phyloP scores from a whole-genome alignment of 2,329 filamentous ascomycete species.

The Aspergillus oerlinghausenensis region DNA sequence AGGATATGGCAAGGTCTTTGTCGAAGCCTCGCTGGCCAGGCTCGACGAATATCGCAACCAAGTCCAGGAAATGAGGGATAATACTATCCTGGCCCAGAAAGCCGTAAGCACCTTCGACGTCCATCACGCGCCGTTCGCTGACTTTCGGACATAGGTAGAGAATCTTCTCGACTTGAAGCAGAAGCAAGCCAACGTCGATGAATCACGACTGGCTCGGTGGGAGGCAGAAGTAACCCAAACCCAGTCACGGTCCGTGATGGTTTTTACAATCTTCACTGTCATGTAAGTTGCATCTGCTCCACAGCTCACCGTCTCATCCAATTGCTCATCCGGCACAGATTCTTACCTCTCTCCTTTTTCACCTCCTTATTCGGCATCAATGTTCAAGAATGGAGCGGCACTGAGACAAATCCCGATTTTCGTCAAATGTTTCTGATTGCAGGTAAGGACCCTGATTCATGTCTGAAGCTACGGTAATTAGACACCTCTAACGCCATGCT shows the following conservation, averaged over 20 bases:
- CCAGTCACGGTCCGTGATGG: conserved; percentile 59
- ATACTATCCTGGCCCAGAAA: conserved; percentile 55
- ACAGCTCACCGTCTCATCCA: not conserved
- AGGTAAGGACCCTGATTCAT: conserved; percentile 11
- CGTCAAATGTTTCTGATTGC: conserved; percentile 24
- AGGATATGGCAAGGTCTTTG: conserved; percentile 47
- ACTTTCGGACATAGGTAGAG: conserved; percentile 46
- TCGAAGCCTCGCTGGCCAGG: conserved; percentile 50
- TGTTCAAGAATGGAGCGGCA: conserved; percentile 55
- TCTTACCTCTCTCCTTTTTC: conserved; percentile 61
- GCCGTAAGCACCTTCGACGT: conserved; percentile 40
- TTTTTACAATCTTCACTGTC: conserved; percentile 57
- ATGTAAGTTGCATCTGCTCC: conserved; percentile 36
- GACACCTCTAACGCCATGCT: not conserved
- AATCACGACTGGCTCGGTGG: conserved; percentile 58
- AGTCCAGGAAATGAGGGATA: conserved; percentile 53
- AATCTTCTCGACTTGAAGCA: conserved; percentile 64
- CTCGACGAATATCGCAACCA: conserved; percentile 54
- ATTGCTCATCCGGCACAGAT: conserved; percentile 26
- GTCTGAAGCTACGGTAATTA: not conserved
- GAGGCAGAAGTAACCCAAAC: conserved; percentile 60
- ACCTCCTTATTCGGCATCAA: conserved; percentile 64
- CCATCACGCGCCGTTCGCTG: not conserved
- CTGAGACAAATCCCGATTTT: conserved; percentile 34
- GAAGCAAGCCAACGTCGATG: conserved; percentile 62